Percentiles rank a stretch among this genome's conserved stretches.
These are phyloP conservation scores for Raffaelea ambrosiae DNA, from an alignment of 2,329 filamentous ascomycete genomes.

Conservation along the genomic window DNA sequence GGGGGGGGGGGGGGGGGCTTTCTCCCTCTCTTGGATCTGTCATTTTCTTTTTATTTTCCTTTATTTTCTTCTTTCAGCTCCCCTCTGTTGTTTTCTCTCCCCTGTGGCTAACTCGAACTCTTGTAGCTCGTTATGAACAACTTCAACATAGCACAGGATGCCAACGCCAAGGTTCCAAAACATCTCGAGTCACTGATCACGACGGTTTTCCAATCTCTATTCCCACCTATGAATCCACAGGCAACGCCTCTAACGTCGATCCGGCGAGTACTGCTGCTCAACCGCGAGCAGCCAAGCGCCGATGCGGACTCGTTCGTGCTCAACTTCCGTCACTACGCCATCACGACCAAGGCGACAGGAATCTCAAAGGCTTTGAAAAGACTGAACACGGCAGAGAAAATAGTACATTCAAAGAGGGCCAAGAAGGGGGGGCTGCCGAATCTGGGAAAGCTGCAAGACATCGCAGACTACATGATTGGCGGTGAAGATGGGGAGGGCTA, in stretches of 20 bases:
- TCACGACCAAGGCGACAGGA: slow-evolving; percentile 78
- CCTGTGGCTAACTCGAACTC: no score
- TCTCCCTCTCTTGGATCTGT: no score
- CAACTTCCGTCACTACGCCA: slow-evolving; percentile 89
- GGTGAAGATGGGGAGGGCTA: slow-evolving; percentile 71
- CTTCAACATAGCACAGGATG: slow-evolving; percentile 59
- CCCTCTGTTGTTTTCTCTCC: neutral
- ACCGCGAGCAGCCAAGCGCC: slow-evolving; percentile 58
- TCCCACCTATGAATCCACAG: slow-evolving; percentile 91
- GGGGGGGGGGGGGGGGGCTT: no score
- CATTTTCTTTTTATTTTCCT: neutral
- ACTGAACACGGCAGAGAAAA: slow-evolving; percentile 76
- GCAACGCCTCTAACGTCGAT: slow-evolving; percentile 86
- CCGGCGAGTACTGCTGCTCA: slow-evolving; percentile 79
- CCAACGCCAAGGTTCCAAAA: slow-evolving; percentile 68
- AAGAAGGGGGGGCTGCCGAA: slow-evolving; percentile 74
- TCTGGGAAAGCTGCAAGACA: slow-evolving; percentile 82
- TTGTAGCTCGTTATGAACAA: slow-evolving; percentile 97
- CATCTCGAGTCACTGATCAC: slow-evolving; percentile 90
- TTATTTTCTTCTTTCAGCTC: slow-evolving; percentile 16
- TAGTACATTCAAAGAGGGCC: slow-evolving; percentile 52
- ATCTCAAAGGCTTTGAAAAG: slow-evolving; percentile 77
- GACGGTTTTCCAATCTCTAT: slow-evolving; percentile 91
- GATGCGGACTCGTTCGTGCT: slow-evolving; percentile 68
- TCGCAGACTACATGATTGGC: slow-evolving; percentile 89